Evolutionary conservation across 495 filamentous ascomycete genomes (phyloP).

Genomic region (Chlorociboria aeruginascens): DNA sequence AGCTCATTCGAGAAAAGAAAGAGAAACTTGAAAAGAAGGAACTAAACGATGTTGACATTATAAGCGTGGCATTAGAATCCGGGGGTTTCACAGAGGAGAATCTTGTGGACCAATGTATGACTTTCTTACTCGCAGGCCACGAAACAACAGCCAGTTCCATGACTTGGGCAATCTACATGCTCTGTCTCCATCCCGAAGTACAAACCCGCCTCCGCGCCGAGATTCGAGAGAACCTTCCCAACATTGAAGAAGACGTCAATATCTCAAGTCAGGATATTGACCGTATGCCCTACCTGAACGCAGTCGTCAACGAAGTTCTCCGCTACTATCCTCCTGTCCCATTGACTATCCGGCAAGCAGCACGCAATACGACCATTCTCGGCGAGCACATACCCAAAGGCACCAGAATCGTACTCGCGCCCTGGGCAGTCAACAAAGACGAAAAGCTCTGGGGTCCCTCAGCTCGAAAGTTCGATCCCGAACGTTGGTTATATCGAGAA

Average conservation of each 20-base stretch:
- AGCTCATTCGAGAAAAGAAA: slow-evolving; percentile 59
- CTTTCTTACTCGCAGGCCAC: slow-evolving; percentile 85
- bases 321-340: slow-evolving; percentile 27
- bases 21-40: slow-evolving; percentile 43
- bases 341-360: slow-evolving; percentile 47
- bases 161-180: slow-evolving; percentile 43
- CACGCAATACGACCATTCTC: slow-evolving; percentile 44
- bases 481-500: slow-evolving; percentile 42
- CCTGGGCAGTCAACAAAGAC: slow-evolving; percentile 49
- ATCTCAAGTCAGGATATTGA: slow-evolving; percentile 42
- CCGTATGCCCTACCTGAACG: slow-evolving; percentile 42
- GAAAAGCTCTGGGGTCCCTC: slow-evolving; percentile 44
- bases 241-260: slow-evolving; percentile 29
- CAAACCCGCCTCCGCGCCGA: slow-evolving; percentile 39
- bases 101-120: slow-evolving; percentile 87
- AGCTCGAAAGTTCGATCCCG: slow-evolving; percentile 45
- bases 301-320: slow-evolving; percentile 29
- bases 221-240: slow-evolving; percentile 49
- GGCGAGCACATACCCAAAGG: slow-evolving; percentile 33
- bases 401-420: slow-evolving; percentile 33
- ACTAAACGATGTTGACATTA: slow-evolving; percentile 54
- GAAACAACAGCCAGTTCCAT: slow-evolving; percentile 52
- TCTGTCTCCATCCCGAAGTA: slow-evolving; percentile 33
- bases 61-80: slow-evolving; percentile 68
- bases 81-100: slow-evolving; percentile 69